Evolutionary conservation across 2,329 filamentous ascomycete genomes (phyloP).

Genomic region (Thelonectria rubi): DNA sequence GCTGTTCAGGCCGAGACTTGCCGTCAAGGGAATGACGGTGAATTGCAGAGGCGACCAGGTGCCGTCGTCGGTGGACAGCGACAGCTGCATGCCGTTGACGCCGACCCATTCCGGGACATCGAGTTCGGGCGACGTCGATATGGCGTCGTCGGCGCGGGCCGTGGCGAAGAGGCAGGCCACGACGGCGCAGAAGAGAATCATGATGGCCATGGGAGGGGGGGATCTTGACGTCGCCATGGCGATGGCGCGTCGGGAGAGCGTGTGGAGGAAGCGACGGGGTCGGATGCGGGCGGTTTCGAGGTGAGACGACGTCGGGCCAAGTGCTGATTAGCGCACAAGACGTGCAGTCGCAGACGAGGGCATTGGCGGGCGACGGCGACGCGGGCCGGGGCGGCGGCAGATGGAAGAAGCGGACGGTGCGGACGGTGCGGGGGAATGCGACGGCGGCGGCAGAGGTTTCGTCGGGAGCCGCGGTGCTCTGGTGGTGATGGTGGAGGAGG

Average conservation of each 20-base stretch:
- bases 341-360: conserved; percentile 29
- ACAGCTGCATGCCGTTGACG: conserved; percentile 53
- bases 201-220: conserved; percentile 20
- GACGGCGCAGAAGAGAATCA: conserved; percentile 25
- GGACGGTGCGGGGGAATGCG: background rate
- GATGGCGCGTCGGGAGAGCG: conserved; percentile 3
- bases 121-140: conserved; percentile 47
- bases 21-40: conserved; percentile 57
- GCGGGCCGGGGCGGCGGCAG: background rate
- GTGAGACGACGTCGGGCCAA: conserved; percentile 26
- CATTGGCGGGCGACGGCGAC: conserved; percentile 29
- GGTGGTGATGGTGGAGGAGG: conserved; percentile 12
- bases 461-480: background rate
- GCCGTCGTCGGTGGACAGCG: conserved; percentile 45
- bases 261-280: conserved; percentile 11
- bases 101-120: conserved; percentile 52
- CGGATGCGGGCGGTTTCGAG: conserved; percentile 17
- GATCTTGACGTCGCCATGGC: conserved; percentile 28
- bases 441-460: background rate
- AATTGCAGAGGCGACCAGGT: conserved; percentile 47
- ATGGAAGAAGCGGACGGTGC: conserved; percentile 4
- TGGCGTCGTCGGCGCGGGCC: conserved; percentile 45
- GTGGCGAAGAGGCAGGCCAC: conserved; percentile 44
- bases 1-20: conserved; percentile 53
- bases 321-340: conserved; percentile 24